Conservation (phyloP, 345 rosid genomes). For the Turnera subulata region DNA sequence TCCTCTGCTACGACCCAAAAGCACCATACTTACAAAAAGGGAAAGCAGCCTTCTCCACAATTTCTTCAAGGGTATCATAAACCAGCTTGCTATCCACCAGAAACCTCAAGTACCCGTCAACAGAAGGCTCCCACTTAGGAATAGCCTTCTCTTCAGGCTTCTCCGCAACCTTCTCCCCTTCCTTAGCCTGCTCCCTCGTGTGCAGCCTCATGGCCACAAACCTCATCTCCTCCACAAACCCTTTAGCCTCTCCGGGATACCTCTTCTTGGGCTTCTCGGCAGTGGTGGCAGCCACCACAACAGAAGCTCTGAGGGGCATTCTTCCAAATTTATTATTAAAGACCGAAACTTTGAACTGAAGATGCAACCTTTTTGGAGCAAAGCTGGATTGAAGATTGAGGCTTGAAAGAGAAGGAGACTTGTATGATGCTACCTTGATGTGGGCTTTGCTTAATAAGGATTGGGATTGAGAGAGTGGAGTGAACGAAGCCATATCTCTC, state of each 20-base stretch:
- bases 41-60: conserved; percentile 53
- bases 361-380: conserved; percentile 20
- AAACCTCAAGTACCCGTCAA: conserved; percentile 82
- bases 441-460: conserved; percentile 40
- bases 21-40: conserved; percentile 61
- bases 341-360: conserved; percentile 6
- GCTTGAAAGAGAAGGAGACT: conserved; percentile 2
- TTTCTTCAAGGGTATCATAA: conserved; percentile 77
- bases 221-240: conserved; percentile 99
- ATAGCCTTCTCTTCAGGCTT: conserved; percentile 63
- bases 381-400: conserved; percentile 27
- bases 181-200: conserved; percentile 79
- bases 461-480: conserved; percentile 45
- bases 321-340: conserved; percentile 2
- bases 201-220: conserved; percentile 94
- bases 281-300: conserved; percentile 38
- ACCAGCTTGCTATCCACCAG: conserved; percentile 91
- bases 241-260: conserved; percentile 86
- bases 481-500: conserved; percentile 61
- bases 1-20: not conserved
- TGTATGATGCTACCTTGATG: conserved; percentile 14
- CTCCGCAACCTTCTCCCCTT: conserved; percentile 79
- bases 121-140: conserved; percentile 69
- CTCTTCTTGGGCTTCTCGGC: conserved; percentile 70
- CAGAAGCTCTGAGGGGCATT: conserved; percentile 37